phyloP scores from a whole-genome alignment of 148 eudicot genomes.

The Talinum fruticosum region DNA sequence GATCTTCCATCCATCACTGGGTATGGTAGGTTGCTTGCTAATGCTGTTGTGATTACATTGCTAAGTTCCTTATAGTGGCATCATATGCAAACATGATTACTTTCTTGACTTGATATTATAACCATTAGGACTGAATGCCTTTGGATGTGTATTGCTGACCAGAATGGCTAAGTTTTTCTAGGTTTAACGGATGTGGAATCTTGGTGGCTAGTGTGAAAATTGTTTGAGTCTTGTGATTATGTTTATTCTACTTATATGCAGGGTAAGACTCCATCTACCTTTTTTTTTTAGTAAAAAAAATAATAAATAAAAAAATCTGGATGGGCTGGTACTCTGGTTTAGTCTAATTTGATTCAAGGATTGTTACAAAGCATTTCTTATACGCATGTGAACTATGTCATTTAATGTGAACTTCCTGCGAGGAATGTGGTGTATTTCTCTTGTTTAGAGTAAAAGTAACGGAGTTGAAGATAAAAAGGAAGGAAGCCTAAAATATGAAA shows the following conservation, averaged over 20 bases:
- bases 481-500: too few relatives aligned
- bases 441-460: not conserved
- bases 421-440: not conserved
- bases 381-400: not conserved
- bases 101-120: not conserved
- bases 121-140: not conserved
- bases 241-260: not conserved
- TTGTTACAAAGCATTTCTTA: not conserved
- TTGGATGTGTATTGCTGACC: not conserved
- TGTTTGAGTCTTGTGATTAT: not conserved
- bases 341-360: not conserved
- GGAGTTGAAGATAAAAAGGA: not conserved
- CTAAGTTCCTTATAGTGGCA: not conserved
- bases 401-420: not conserved
- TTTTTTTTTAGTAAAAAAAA: too few relatives aligned
- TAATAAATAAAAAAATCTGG: not conserved
- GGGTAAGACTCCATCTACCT: too few relatives aligned
- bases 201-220: not conserved
- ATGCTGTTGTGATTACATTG: not conserved
- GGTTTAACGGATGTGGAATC: not conserved
- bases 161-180: not conserved
- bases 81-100: not conserved
- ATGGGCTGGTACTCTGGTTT: not conserved
- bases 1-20: slow-evolving; percentile 99
- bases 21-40: slow-evolving; percentile 74